Conservation (phyloP, 345 rosid species). For the Rhodamnia rubescens region DNA sequence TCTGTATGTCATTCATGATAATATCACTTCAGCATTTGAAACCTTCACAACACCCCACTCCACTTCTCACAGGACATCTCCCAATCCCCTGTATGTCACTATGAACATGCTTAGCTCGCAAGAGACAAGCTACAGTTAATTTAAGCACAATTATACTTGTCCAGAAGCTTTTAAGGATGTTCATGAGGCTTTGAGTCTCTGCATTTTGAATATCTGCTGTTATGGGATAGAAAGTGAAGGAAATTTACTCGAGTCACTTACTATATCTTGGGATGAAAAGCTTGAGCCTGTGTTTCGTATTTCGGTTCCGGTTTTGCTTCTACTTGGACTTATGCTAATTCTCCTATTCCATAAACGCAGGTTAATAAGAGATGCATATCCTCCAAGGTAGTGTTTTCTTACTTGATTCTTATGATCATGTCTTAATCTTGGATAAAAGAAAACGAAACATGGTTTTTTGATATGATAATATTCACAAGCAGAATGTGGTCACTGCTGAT, state of each 20-base stretch:
- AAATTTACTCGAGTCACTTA: background rate
- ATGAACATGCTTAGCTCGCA: background rate
- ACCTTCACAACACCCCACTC: background rate
- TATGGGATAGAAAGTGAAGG: background rate
- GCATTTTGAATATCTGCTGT: background rate
- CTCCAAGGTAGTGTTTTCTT: slow-evolving; percentile 23
- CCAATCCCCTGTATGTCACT: background rate
- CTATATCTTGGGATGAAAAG: background rate
- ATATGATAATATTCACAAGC: background rate
- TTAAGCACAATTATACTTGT: background rate
- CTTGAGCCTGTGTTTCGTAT: background rate
- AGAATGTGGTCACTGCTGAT: background rate
- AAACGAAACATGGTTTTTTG: background rate
- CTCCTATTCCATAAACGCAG: slow-evolving; percentile 10
- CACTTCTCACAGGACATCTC: background rate
- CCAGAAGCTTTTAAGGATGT: background rate
- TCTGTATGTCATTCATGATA: background rate
- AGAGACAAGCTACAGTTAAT: background rate
- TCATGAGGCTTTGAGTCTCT: background rate
- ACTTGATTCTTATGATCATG: background rate
- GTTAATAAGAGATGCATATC: slow-evolving; percentile 19
- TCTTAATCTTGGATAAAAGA: background rate
- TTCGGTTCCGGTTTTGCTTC: background rate
- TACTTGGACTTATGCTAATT: background rate
- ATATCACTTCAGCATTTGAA: background rate